Percentiles rank a stretch among this genome's conserved stretches.
Evolutionary conservation across 495 filamentous ascomycete species (phyloP).

Genomic region (Cercophora samala): DNA sequence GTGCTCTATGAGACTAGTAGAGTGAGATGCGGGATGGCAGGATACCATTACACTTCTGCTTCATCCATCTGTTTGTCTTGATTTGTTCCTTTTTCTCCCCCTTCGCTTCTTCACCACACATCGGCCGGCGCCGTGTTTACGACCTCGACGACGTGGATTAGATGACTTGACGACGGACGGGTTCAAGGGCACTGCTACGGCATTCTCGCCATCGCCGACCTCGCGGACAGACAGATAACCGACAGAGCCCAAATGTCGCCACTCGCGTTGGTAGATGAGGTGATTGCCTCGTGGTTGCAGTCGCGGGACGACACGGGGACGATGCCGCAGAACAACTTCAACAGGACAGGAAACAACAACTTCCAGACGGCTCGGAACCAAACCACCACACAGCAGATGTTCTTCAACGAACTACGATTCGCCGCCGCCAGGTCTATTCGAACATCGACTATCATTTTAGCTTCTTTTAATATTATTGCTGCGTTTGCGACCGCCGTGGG

Average conservation of each 20-base stretch:
- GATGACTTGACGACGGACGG: constrained; percentile 47
- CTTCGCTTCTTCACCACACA: constrained; percentile 32
- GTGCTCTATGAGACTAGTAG: constrained; percentile 3
- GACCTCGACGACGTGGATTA: constrained; percentile 37
- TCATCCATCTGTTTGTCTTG: constrained; percentile 26
- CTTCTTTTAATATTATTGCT: constrained; percentile 47
- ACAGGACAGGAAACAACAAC: constrained; percentile 26
- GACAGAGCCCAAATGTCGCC: constrained; percentile 35
- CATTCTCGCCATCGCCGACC: constrained; percentile 46
- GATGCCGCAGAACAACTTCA: constrained; percentile 20
- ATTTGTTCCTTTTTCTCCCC: constrained; percentile 20
- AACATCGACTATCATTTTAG: constrained; percentile 48
- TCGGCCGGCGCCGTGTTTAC: constrained; percentile 32
- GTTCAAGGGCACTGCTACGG: constrained; percentile 40
- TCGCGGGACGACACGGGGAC: constrained; percentile 38
- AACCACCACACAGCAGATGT: constrained; percentile 27
- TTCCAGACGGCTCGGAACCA: constrained; percentile 39
- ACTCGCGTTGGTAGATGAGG: constrained; percentile 30
- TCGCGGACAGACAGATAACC: constrained; percentile 26
- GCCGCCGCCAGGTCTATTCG: constrained; percentile 46
- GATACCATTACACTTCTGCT: constrained; percentile 29
- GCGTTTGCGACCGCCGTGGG: constrained; percentile 45
- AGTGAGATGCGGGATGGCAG: constrained; percentile 11
- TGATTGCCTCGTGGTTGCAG: constrained; percentile 39
- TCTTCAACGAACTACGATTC: constrained; percentile 44